Percentiles rank a stretch among this genome's conserved stretches.
Evolutionary conservation across 176 grass and related monocot genomes (phyloP).

Genomic region (Phyllostachys edulis): DNA sequence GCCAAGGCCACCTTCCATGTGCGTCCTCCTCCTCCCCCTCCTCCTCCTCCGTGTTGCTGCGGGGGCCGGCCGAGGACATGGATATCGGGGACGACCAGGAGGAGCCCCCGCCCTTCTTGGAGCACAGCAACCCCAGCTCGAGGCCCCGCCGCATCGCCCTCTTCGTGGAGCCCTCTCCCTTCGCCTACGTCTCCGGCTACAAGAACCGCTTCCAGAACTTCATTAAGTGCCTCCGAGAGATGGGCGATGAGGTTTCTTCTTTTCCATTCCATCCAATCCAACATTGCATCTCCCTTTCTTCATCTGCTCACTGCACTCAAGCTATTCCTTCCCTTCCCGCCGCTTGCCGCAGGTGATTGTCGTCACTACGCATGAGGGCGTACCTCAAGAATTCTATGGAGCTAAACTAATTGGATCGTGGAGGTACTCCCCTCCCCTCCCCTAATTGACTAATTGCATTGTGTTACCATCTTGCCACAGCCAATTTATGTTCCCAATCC

Average conservation of each 20-base stretch:
- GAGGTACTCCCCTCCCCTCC: conserved; percentile 38
- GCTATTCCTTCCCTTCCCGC: too few species aligned
- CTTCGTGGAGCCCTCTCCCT: conserved; percentile 90
- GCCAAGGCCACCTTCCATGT: not conserved
- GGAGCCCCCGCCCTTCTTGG: not conserved
- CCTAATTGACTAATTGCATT: not conserved
- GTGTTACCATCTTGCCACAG: too few species aligned
- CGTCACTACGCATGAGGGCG: conserved; percentile 81
- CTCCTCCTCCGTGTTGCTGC: not conserved
- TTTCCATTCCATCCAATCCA: too few species aligned
- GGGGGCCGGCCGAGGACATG: not conserved
- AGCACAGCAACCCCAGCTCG: not conserved
- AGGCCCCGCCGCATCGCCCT: conserved; percentile 84
- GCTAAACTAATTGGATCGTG: conserved; percentile 88
- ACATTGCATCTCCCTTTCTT: too few species aligned
- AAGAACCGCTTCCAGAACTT: conserved; percentile 99
- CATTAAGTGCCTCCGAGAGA: conserved; percentile 85
- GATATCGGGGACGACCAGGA: not conserved
- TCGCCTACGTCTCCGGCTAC: conserved; percentile 91
- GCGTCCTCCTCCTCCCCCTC: not conserved
- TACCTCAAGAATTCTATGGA: conserved; percentile 84
- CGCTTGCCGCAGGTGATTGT: conserved; percentile 40
- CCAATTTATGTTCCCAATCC: not conserved
- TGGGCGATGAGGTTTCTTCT: conserved; percentile 77
- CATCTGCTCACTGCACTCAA: too few species aligned